These are phyloP conservation scores for Oehlia diaphana DNA, from an alignment of 192 early-diverging fungal genomes.

Conservation along the genomic window DNA sequence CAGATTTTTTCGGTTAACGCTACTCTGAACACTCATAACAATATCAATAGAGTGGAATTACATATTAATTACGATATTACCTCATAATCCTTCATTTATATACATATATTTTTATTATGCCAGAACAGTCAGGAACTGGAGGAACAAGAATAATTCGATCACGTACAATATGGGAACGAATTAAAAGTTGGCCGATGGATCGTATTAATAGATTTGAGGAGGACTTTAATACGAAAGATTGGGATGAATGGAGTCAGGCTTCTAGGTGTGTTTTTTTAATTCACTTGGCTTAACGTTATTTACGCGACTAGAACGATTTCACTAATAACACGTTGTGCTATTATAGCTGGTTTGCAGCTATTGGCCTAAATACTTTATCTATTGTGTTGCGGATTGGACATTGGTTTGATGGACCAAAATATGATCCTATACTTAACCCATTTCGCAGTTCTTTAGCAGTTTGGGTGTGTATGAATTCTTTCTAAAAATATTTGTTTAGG, in stretches of 20 bases:
- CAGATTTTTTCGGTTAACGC: background rate
- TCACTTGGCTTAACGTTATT: background rate
- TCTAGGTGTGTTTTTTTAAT: background rate
- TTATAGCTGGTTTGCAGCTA: conserved; percentile 34
- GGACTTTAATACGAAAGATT: background rate
- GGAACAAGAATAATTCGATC: background rate
- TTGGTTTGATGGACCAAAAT: conserved; percentile 36
- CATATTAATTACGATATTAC: background rate
- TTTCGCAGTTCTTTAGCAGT: background rate
- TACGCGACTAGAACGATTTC: background rate
- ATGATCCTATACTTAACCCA: conserved; percentile 27
- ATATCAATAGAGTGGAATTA: background rate
- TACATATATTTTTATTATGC: background rate
- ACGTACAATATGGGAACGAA: background rate
- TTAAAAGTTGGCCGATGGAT: background rate
- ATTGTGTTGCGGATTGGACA: conserved; percentile 35
- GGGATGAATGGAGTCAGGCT: background rate
- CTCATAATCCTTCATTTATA: background rate
- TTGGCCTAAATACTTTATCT: conserved; percentile 33
- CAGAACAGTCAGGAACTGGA: background rate
- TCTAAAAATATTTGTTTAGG: background rate
- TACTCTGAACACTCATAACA: background rate
- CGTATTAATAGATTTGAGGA: background rate
- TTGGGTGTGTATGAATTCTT: background rate
- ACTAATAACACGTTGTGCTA: background rate